Conservation (phyloP, 2,329 filamentous ascomycete species). For the Dactylellina leptospora region DNA sequence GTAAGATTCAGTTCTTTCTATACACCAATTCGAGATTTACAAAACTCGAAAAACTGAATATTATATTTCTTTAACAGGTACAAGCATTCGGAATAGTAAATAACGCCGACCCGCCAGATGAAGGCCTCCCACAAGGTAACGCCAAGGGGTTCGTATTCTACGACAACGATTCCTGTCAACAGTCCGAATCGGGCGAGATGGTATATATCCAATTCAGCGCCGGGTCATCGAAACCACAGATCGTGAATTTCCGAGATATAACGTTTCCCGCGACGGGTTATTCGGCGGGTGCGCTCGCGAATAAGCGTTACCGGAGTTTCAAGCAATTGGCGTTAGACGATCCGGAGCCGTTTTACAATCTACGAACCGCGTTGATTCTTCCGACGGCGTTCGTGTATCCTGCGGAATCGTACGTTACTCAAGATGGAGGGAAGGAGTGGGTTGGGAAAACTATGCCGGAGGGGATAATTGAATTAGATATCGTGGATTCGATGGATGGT, state of each 20-base stretch:
- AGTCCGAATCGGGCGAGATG: constrained; percentile 3
- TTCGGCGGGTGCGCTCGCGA: background rate
- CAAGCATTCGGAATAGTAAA: constrained; percentile 41
- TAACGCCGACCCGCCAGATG: constrained; percentile 8
- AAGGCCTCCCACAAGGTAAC: background rate
- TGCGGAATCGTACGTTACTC: background rate
- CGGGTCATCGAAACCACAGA: background rate
- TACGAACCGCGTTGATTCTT: background rate
- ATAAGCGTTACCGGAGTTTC: constrained; percentile 26
- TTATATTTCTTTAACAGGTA: background rate
- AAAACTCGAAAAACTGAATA: background rate
- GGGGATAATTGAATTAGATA: constrained; percentile 2
- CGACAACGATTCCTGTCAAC: constrained; percentile 3
- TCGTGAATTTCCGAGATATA: constrained; percentile 26
- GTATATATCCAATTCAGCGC: constrained; percentile 26
- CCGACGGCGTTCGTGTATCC: constrained; percentile 17
- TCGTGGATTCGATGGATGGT: too few relatives aligned
- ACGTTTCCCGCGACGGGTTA: background rate
- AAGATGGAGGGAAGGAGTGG: background rate
- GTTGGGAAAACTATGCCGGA: background rate
- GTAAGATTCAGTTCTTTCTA: constrained; percentile 8
- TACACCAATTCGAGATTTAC: background rate
- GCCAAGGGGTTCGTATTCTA: constrained; percentile 37
- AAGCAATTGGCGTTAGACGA: constrained; percentile 12
- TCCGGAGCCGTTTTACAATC: background rate